phyloP scores from a whole-genome alignment of 2,329 filamentous ascomycete species.

The Scleromitrula shiraiana region DNA sequence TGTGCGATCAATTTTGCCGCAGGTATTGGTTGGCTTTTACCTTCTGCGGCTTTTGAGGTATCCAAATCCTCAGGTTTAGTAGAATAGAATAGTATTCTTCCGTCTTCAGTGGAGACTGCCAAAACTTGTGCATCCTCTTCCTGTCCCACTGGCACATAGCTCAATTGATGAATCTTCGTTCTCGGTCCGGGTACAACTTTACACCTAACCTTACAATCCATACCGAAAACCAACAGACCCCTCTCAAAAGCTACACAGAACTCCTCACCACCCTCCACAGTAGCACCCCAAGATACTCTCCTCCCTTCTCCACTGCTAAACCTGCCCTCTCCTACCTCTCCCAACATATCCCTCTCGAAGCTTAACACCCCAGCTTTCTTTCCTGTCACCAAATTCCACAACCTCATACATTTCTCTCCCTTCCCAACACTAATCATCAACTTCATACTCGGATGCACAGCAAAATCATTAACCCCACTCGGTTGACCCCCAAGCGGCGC shows the following conservation, averaged over 20 bases:
- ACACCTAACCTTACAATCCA: conserved; percentile 77
- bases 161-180: conserved; percentile 78
- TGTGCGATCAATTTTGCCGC: conserved; percentile 65
- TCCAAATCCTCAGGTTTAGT: conserved; percentile 46
- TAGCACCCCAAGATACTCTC: conserved; percentile 69
- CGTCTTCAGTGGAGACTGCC: conserved; percentile 82
- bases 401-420: conserved; percentile 81
- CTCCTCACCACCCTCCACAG: conserved; percentile 62
- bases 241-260: conserved; percentile 87
- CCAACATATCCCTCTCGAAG: conserved; percentile 66
- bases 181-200: conserved; percentile 56
- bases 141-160: conserved; percentile 53
- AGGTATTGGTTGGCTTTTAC: conserved; percentile 40
- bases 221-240: conserved; percentile 76
- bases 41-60: conserved; percentile 25
- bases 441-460: conserved; percentile 93
- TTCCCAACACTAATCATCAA: conserved; percentile 89
- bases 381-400: conserved; percentile 96
- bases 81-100: conserved; percentile 75
- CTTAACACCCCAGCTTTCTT: conserved; percentile 91
- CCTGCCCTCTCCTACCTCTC: conserved; percentile 67
- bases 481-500: conserved; percentile 73
- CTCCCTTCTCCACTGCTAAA: conserved; percentile 76
- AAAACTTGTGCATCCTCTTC: conserved; percentile 50
- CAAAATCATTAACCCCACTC: conserved; percentile 88